Base-by-base conservation (phyloP, 345 rosid species). In the Salix udensis region DNA sequence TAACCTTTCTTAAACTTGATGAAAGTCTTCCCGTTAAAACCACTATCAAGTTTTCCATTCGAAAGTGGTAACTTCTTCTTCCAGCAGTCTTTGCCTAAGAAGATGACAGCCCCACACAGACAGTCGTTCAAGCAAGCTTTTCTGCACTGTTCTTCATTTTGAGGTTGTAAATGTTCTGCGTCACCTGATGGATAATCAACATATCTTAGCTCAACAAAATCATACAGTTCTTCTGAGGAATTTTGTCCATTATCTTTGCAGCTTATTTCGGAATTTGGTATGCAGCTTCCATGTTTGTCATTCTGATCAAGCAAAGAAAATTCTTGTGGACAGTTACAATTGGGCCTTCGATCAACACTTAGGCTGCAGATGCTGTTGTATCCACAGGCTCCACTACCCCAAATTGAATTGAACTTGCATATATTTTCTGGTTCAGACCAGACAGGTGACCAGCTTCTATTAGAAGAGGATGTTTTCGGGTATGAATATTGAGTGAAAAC, bases 31-130 rank as follows among this genome's bases (percentile, higher is more conserved):
- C 65, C 58, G 9, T 24, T 64, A 65, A 60, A 50, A 15, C 10
- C 48, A 5, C 1, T 14, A 42, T 79, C 71, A 7, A 50, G 28
- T 65, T 74, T 72, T 12, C 87, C 87, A 30, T 85, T 82, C n/a
- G 83, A 77, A 9, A 85, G 82, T 7, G 87, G 87, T 16, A 80
- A 44, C 70, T 79, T 82, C 84, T 85, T 85, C 87, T 85, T 82
- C 82, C 82, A 80, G 68, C 88, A 85, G 36, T 10, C 15, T 16
- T 55, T 36, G 1, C 7, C 24, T 52, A 74, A 30, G 31, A 80
- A 80, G 44, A 82, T 77, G 7, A 67, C 75, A 60, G n/a, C 65
- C 13, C 23, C 60, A 48, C 71, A 68, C 8, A 39, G n/a, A 40
- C 71, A 68, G 24, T 68, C 71, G n/a, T 16, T 21, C 52, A 68